Conservation (phyloP, 106 monocot genomes). For the Acanthochlamys bracteata region DNA sequence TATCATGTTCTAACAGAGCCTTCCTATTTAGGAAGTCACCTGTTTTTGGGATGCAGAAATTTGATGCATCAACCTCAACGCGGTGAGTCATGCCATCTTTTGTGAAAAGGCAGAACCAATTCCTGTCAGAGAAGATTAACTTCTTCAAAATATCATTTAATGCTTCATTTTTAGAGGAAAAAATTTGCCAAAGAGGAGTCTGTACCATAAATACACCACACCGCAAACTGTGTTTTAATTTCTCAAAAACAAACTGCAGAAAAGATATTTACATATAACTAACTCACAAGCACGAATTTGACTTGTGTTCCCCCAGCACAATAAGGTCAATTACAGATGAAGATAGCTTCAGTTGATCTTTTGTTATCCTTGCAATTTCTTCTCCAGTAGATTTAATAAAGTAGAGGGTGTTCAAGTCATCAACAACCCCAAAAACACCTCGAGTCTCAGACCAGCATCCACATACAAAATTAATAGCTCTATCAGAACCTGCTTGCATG, state of each 20-base stretch:
- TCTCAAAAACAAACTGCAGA: not conserved
- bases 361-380: slow-evolving; percentile 46
- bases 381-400: slow-evolving; percentile 70
- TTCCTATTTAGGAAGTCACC: slow-evolving; percentile 14
- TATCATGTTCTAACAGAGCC: slow-evolving; percentile 19
- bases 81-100: slow-evolving; percentile 55
- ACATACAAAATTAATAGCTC: slow-evolving; percentile 31
- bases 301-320: slow-evolving; percentile 32
- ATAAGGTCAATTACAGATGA: slow-evolving; percentile 42
- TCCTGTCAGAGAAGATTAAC: slow-evolving; percentile 21
- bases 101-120: slow-evolving; percentile 50
- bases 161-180: not conserved
- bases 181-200: not conserved
- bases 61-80: slow-evolving; percentile 31
- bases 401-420: slow-evolving; percentile 50
- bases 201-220: not conserved
- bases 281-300: slow-evolving; percentile 19
- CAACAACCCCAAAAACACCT: slow-evolving; percentile 69
- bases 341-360: slow-evolving; percentile 50
- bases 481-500: slow-evolving; percentile 51
- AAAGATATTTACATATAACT: not conserved
- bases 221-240: not conserved
- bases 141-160: not conserved
- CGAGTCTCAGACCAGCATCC: slow-evolving; percentile 81
- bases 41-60: slow-evolving; percentile 14